These are phyloP conservation scores for Kokia cookei DNA, from an alignment of 441 rosid species.

Conservation along the genomic window DNA sequence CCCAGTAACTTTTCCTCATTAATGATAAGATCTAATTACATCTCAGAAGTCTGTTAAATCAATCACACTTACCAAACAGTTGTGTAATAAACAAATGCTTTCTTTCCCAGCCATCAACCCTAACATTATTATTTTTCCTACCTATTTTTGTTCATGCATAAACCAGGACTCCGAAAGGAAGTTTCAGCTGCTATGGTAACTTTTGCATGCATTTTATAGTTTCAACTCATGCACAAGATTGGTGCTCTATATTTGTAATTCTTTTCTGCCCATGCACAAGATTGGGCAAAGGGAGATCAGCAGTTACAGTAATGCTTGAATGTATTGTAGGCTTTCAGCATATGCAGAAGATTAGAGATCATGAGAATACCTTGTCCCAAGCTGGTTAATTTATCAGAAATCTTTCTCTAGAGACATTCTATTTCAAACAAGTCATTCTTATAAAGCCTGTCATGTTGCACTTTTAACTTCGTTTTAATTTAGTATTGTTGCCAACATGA, in stretches of 20 bases:
- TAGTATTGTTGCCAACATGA: neutral
- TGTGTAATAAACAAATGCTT: constrained; percentile 2
- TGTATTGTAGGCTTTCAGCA: neutral
- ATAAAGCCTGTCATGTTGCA: neutral
- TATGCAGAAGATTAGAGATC: neutral
- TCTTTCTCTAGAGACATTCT: neutral
- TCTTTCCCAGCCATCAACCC: neutral
- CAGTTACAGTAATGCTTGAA: neutral
- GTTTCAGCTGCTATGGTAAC: neutral
- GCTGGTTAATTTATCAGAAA: neutral
- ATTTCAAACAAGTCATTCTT: neutral
- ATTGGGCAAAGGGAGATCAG: neutral
- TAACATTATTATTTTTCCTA: neutral
- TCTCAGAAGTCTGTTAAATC: neutral
- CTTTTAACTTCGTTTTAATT: neutral
- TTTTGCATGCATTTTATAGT: neutral
- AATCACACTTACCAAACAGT: neutral
- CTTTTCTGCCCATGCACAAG: neutral
- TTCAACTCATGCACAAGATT: neutral
- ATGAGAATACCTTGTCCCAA: neutral
- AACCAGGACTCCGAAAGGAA: neutral
- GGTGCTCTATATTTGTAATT: neutral
- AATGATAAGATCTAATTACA: neutral
- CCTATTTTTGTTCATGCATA: neutral
- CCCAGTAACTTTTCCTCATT: neutral